Percentiles rank a stretch among this genome's conserved stretches.
These are phyloP conservation scores for Purpureocillium lavendulum DNA, from an alignment of 2,329 filamentous ascomycete genomes.

Conservation along the genomic window DNA sequence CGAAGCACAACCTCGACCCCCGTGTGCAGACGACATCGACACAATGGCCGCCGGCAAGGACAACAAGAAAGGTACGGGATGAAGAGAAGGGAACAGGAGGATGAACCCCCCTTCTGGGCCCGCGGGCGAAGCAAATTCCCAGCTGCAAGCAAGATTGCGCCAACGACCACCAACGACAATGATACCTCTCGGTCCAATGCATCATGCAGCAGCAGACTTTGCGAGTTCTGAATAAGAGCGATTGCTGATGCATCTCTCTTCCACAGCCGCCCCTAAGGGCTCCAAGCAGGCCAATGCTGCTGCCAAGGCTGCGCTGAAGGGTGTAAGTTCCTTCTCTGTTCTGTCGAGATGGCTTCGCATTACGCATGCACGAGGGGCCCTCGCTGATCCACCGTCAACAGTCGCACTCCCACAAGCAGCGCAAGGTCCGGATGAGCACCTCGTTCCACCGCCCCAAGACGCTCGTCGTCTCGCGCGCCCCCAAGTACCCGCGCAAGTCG, in stretches of 20 bases:
- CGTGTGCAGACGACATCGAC: constrained; percentile 10
- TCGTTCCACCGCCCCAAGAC: constrained; percentile 99
- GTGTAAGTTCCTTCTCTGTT: constrained; percentile 55
- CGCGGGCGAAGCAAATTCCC: no score
- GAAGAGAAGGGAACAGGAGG: constrained; percentile 13
- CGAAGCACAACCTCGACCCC: constrained; percentile 3
- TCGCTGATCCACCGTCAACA: constrained; percentile 16
- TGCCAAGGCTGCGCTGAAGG: constrained; percentile 92
- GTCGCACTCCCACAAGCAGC: constrained; percentile 67
- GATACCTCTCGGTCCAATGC: constrained; percentile 19
- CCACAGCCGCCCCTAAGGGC: constrained; percentile 52
- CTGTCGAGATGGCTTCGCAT: background rate
- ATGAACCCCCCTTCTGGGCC: no score
- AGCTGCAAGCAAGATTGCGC: background rate
- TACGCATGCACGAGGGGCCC: background rate
- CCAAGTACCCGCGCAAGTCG: constrained; percentile 96
- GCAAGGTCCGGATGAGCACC: constrained; percentile 86
- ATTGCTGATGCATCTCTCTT: constrained; percentile 58
- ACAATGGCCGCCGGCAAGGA: constrained; percentile 29
- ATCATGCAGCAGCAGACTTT: constrained; percentile 69
- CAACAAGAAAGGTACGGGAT: constrained; percentile 39
- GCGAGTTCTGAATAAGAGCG: constrained; percentile 64
- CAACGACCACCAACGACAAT: constrained; percentile 3
- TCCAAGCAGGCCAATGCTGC: constrained; percentile 86
- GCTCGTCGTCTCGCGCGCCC: constrained; percentile 77